Evolutionary conservation across 768 basidiomycete species (phyloP), one percentile per base, ranked within the genome.

Genomic region (Tylopilus plumbeoviolaceoides): DNA sequence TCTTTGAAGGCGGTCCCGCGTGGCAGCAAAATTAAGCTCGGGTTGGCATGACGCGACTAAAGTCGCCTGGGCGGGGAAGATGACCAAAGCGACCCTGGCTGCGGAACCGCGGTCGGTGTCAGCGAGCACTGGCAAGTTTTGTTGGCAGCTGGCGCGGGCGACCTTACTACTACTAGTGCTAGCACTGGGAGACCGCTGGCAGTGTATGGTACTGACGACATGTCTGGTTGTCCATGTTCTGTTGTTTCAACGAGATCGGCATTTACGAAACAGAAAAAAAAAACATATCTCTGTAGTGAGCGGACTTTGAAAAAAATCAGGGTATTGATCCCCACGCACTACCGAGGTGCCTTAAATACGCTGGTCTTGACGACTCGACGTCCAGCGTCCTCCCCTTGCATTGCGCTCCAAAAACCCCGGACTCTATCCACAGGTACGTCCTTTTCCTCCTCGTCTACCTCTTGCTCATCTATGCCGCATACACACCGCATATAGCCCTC

Each of bases 271-370:
- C 46, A 35, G 12, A 36, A n/a, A 42, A 36, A 58, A 63, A 50
- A 63, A 48, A 65, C 51, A 44, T 39, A 54, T 63, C 35, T 33
- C 33, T 21, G 23, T 27, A 36, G 30, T 35, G 17, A 14, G 48
- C 67, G 71, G 71, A 71, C 63, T 65, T 69, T 68, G 49, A 70
- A 70, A 70, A 67, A 50, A 67, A 65, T 20, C 53, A 62, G 67
- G 70, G 65, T 60, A 66, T 60, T 66, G 67, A 67, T 71, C 56
- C 62, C 70, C 71, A 70, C 70, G 66, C 64, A 63, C 69, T 70
- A 69, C 64, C 69, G 69, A 70, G 66, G 69, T 70, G 64, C 71
- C 69, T 72, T 70, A 70, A 71, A 70, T 72, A 71, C 70, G 61
- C 59, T 61, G 70, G 58, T 64, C 70, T 41, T 64, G 53, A 52